phyloP scores from a whole-genome alignment of 352 stramenopile species.

The Phytophthora pini region DNA sequence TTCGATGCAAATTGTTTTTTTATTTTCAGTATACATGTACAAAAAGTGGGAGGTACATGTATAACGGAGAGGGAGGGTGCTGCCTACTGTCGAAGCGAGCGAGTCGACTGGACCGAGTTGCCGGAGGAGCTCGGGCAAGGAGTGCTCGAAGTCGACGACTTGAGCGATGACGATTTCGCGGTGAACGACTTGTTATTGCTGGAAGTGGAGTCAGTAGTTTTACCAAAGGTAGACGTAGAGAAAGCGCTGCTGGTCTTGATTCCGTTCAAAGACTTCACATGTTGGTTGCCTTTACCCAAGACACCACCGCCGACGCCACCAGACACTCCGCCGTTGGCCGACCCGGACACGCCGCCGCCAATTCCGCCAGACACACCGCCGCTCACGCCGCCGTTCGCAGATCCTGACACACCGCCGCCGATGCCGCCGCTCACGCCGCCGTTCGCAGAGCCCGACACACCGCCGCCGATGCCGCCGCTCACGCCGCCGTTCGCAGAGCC shows the following conservation, averaged over 20 bases:
- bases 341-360: neutral
- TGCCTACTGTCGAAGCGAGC: conserved; percentile 5
- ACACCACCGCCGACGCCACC: neutral
- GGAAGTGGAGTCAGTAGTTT: neutral
- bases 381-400: neutral
- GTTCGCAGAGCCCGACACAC: no score
- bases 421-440: neutral
- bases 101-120: neutral
- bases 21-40: neutral
- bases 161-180: no score
- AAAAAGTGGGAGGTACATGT: neutral
- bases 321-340: conserved; percentile 5
- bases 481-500: no score
- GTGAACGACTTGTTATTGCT: no score
- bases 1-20: neutral
- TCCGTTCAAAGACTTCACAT: neutral
- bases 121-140: no score
- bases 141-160: no score
- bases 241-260: no score
- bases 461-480: no score
- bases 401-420: neutral
- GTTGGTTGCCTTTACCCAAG: no score
- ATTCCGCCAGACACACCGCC: conserved; percentile 1
- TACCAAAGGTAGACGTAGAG: neutral
- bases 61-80: neutral